phyloP scores from a whole-genome alignment of 306 rosid species.

The Inga oerstediana region DNA sequence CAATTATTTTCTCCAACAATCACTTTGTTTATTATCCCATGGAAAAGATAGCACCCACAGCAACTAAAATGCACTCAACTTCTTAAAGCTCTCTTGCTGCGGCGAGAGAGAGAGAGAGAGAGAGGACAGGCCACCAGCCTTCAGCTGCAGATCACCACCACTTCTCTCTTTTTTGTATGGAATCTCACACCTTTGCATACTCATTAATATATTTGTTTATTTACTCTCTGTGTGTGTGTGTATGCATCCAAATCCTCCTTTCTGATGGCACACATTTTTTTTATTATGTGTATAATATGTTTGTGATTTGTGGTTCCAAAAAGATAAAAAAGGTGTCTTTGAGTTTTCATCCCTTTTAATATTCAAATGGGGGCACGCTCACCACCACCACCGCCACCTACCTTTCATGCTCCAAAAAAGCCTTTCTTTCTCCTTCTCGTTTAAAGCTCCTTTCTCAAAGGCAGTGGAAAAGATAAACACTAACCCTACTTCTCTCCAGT shows the following conservation, averaged over 20 bases:
- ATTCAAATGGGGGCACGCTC: slow-evolving; percentile 41
- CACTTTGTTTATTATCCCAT: neutral
- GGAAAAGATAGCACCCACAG: neutral
- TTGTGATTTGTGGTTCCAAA: slow-evolving; percentile 30
- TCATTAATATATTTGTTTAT: neutral
- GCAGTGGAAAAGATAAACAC: slow-evolving; percentile 14
- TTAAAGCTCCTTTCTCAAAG: slow-evolving; percentile 48
- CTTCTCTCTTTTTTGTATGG: slow-evolving; percentile 18
- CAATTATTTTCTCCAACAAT: slow-evolving; percentile 17
- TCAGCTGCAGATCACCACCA: neutral
- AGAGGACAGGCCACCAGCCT: neutral
- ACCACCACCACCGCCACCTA: slow-evolving; percentile 7
- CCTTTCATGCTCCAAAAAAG: slow-evolving; percentile 21
- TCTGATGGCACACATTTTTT: slow-evolving; percentile 16
- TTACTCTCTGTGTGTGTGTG: too few relatives aligned
- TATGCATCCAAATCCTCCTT: slow-evolving; percentile 36
- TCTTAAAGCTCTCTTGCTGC: slow-evolving; percentile 35
- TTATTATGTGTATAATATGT: neutral
- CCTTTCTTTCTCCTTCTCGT: slow-evolving; percentile 11
- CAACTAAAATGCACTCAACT: slow-evolving; percentile 32
- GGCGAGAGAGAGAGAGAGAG: neutral
- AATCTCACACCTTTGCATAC: slow-evolving; percentile 37
- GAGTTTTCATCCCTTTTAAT: slow-evolving; percentile 36
- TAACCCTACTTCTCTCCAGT: neutral
- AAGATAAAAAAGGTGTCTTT: slow-evolving; percentile 41